phyloP scores from a whole-genome alignment of 345 rosid species.

The Eucalyptus melliodora region DNA sequence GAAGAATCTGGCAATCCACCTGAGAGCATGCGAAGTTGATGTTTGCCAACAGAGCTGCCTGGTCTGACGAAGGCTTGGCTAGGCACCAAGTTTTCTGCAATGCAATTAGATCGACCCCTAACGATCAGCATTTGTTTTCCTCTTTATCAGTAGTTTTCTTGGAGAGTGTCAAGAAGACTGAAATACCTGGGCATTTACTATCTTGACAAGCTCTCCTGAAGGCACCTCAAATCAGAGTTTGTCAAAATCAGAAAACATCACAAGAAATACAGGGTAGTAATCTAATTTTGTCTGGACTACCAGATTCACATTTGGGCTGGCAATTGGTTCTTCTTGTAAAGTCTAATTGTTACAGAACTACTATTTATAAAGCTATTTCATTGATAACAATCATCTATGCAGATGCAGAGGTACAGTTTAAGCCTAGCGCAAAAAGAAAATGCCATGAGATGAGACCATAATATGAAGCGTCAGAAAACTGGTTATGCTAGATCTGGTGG shows the following conservation, averaged over 20 bases:
- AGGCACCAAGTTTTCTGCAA: slow-evolving; percentile 60
- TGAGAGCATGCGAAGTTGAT: slow-evolving; percentile 50
- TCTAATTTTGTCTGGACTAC: background rate
- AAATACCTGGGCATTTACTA: slow-evolving; percentile 32
- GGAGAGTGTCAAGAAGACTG: background rate
- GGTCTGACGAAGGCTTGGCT: slow-evolving; percentile 63
- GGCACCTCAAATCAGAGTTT: background rate
- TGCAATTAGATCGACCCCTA: background rate
- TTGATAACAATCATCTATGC: background rate
- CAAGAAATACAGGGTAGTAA: background rate
- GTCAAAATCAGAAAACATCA: background rate
- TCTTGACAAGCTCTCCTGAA: slow-evolving; percentile 13
- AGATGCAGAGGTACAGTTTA: background rate
- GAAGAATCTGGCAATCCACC: slow-evolving; percentile 36
- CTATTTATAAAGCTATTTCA: background rate
- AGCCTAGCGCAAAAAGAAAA: background rate
- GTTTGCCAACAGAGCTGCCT: slow-evolving; percentile 28
- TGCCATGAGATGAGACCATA: background rate
- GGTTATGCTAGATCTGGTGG: background rate
- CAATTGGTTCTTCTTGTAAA: background rate
- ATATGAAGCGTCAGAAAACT: background rate
- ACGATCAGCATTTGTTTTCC: background rate
- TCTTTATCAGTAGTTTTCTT: background rate
- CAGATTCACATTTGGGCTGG: background rate
- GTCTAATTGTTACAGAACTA: background rate